phyloP scores from a whole-genome alignment of 805 yeast species.

The Saturnispora ahearnii region DNA sequence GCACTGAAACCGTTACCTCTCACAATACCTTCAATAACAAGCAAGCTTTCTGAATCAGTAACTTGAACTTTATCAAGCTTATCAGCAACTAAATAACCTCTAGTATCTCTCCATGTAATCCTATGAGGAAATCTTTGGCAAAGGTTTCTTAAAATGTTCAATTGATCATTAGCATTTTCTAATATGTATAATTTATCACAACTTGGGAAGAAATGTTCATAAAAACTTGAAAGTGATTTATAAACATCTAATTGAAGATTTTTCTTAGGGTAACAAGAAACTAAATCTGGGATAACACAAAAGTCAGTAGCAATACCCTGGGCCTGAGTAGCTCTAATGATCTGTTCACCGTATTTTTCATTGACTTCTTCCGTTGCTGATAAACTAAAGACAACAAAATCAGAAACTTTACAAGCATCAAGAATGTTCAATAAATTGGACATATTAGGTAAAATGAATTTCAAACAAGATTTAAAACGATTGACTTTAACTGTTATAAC shows the following conservation, averaged over 20 bases:
- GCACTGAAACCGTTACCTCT: conserved; percentile 81
- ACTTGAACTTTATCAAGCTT: conserved; percentile 28
- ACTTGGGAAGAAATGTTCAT: conserved; percentile 69
- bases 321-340: conserved; percentile 76
- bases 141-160: conserved; percentile 60
- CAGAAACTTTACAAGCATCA: conserved; percentile 85
- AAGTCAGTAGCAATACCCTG: conserved; percentile 85
- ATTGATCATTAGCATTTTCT: conserved; percentile 59
- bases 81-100: conserved; percentile 84
- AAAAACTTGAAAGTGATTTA: conserved; percentile 55
- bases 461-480: conserved; percentile 68
- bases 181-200: conserved; percentile 69
- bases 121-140: conserved; percentile 85
- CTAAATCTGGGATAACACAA: conserved; percentile 71
- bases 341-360: conserved; percentile 72
- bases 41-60: conserved; percentile 27
- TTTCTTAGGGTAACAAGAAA: conserved; percentile 56
- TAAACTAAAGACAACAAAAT: conserved; percentile 81
- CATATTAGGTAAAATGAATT: conserved; percentile 66
- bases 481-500: conserved; percentile 45
- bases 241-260: conserved; percentile 67
- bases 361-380: conserved; percentile 83
- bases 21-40: conserved; percentile 72
- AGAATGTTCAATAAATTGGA: conserved; percentile 56
- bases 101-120: conserved; percentile 84